phyloP scores from a whole-genome alignment of 179 eudicot species.

The Heliamphora pulchella region DNA sequence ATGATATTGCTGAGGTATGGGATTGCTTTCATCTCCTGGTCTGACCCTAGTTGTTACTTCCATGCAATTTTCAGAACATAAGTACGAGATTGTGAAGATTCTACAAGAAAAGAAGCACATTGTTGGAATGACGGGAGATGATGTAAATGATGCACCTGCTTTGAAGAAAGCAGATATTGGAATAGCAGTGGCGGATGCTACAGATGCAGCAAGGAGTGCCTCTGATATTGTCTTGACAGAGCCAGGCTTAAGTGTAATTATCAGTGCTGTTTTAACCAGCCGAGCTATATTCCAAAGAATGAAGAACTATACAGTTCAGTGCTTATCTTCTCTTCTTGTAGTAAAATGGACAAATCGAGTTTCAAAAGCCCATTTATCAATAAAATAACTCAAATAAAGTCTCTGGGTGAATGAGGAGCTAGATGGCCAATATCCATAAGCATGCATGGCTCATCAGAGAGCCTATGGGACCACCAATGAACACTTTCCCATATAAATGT shows the following conservation, averaged over 20 bases:
- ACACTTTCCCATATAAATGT: neutral
- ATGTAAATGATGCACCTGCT: slow-evolving; percentile 84
- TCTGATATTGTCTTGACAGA: slow-evolving; percentile 53
- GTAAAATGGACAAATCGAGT: no score
- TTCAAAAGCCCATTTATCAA: no score
- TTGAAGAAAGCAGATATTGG: slow-evolving; percentile 56
- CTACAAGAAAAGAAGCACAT: slow-evolving; percentile 68
- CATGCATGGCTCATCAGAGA: neutral
- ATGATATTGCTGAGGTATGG: no score
- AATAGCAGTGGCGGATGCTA: no score
- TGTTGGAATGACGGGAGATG: slow-evolving; percentile 87
- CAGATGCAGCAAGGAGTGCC: no score
- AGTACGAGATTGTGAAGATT: slow-evolving; percentile 71
- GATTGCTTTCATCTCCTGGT: neutral
- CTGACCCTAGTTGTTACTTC: slow-evolving; percentile 12
- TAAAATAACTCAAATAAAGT: no score
- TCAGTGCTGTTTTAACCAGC: slow-evolving; percentile 78
- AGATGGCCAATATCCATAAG: slow-evolving; percentile 10
- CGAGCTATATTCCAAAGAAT: slow-evolving; percentile 35
- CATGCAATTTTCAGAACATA: slow-evolving; percentile 43
- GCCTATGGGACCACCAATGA: neutral
- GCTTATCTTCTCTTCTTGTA: no score
- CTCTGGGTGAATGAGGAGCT: neutral
- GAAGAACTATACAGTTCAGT: slow-evolving; percentile 29
- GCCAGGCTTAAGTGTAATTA: slow-evolving; percentile 69